Conservation (phyloP, 2,329 filamentous ascomycete genomes). For the Xylariomycetidae sp. region DNA sequence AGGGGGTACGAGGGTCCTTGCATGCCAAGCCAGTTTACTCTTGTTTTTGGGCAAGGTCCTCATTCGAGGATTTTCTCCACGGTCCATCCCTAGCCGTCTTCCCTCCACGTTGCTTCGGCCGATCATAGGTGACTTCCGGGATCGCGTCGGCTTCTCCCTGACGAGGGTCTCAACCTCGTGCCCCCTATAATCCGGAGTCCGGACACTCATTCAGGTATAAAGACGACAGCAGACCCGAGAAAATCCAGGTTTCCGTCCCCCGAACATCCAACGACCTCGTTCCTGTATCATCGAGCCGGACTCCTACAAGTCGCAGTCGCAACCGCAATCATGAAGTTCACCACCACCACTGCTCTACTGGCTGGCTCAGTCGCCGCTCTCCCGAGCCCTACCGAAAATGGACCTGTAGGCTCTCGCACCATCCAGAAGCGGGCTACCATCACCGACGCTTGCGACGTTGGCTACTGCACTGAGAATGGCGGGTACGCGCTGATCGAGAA, state of each 20-base stretch:
- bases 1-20: background rate
- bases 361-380: slow-evolving; percentile 14
- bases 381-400: slow-evolving; percentile 15
- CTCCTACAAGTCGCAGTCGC: background rate
- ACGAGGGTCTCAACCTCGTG: no score
- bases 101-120: background rate
- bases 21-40: background rate
- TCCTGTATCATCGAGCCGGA: no score
- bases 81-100: background rate
- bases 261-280: no score
- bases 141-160: no score
- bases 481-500: slow-evolving; percentile 5
- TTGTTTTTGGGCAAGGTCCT: background rate
- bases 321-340: slow-evolving; percentile 20
- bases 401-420: slow-evolving; percentile 10
- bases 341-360: slow-evolving; percentile 11
- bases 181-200: no score
- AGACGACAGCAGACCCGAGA: no score
- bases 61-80: background rate
- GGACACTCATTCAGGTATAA: no score
- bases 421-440: slow-evolving; percentile 17
- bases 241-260: no score
- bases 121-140: no score
- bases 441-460: slow-evolving; percentile 16
- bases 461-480: slow-evolving; percentile 16